Evolutionary conservation across 768 basidiomycete species (phyloP).

Genomic region (Amanita rimosa): DNA sequence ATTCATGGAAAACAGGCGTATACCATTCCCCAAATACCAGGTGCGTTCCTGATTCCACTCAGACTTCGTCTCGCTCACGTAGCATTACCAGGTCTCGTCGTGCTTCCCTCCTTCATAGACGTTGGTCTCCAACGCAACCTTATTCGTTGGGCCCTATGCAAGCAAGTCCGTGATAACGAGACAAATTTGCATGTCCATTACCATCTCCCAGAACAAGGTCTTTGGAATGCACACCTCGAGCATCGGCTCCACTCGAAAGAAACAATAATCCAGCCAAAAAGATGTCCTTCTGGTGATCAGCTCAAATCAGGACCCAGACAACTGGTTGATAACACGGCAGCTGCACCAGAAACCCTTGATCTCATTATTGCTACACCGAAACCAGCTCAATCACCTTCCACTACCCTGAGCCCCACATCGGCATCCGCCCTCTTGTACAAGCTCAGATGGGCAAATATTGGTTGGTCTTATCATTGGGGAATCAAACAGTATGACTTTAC

Average conservation of each 20-base stretch:
- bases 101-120: slow-evolving; percentile 68
- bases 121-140: slow-evolving; percentile 54
- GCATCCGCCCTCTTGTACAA: slow-evolving; percentile 56
- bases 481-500: slow-evolving; percentile 91
- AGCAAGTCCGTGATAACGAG: slow-evolving; percentile 71
- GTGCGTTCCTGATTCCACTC: slow-evolving; percentile 21
- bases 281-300: slow-evolving; percentile 11
- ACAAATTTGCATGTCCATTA: slow-evolving; percentile 91
- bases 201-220: slow-evolving; percentile 53
- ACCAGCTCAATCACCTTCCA: slow-evolving; percentile 53
- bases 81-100: slow-evolving; percentile 55
- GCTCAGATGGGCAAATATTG: slow-evolving; percentile 92
- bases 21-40: slow-evolving; percentile 43
- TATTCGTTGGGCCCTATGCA: slow-evolving; percentile 58
- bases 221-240: slow-evolving; percentile 59
- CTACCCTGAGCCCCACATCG: slow-evolving; percentile 35
- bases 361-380: slow-evolving; percentile 45
- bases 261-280: slow-evolving; percentile 33
- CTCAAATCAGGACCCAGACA: slow-evolving; percentile 43
- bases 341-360: slow-evolving; percentile 41
- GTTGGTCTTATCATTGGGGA: slow-evolving; percentile 96
- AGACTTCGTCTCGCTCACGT: neutral
- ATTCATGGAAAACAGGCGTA: slow-evolving; percentile 26
- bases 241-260: slow-evolving; percentile 21
- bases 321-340: slow-evolving; percentile 66